Evolutionary conservation across 352 stramenopile species (phyloP), one percentile per base, ranked within the genome.

Genomic region (Thraustotheca clavata): DNA sequence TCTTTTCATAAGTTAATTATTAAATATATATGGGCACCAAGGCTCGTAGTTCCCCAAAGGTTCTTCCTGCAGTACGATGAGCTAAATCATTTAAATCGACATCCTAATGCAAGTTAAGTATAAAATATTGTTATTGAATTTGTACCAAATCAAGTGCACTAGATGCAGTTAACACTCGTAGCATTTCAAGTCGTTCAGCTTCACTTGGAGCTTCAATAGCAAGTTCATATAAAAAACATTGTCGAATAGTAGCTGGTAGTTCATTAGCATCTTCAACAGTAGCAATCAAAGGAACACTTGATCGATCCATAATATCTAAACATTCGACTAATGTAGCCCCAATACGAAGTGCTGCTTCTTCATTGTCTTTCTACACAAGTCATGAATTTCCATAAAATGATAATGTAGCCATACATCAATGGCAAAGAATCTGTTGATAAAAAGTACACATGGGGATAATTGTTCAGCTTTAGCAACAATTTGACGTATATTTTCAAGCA

Each of bases 191-290:
- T 24, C 82, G 80, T 9, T 78, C 73, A 3, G 62, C 36, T 22
- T 84, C 75, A 36, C 89, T 78, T 0, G 83, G 82, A 4, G 75
- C 73, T 50, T 91, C 80, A 2, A 91, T 60, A 32, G 76, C 57
- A 60, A 91, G 71, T 39, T 91, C 80, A 49, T 94, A 91, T 40
- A 91, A 62, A 52, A 94, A 91, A 32, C 79, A 84, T 60, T 91
- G 77, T 27, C 83, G 82, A 36, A 94, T 79, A 46, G 88, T 88
- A 67, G 88, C 88, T 6, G 82, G 82, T 3, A 93, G 76, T 50
- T 91, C 84, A 9, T 69, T 83, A 35, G 85, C 70, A 39, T 93
- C 80, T 69, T 93, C 84, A 11, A 90, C 79, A 22, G 78, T 87
- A 12, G 80, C 81, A n/a, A 93, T 73, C 16, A 93, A 60, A 12